Evolutionary conservation across 768 basidiomycete genomes (phyloP), one percentile per base, ranked within the genome.

Genomic region (Lactarius sanguifluus): DNA sequence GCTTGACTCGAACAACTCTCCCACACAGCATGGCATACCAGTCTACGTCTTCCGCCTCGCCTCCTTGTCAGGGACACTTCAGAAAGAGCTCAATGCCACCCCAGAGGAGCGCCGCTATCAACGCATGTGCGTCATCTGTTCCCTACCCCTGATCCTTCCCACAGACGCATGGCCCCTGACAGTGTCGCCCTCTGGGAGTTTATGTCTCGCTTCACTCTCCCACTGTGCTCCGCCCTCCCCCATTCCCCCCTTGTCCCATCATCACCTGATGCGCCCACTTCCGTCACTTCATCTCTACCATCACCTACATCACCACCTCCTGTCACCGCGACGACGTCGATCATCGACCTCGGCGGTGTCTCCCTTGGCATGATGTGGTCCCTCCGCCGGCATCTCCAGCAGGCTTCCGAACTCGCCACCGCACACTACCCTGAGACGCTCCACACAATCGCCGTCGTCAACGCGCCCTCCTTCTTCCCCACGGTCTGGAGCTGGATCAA

Each of bases 401-500:
- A 92, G 72, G 89, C 92, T 0, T 87, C 88, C 50, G 78, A 78
- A 23, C 81, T 94, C 50, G 90, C 89, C 0, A 90, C 89, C 0
- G 89, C 89, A 9, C 88, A 92, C 71, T 93, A 93, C 73, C 91
- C 92, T 1, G 92, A 94, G 75, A 91, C 90, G 0, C 78, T 92
- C 50, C 78, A 82, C 70, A 81, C 82, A 41, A 84, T 88, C 70
- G 86, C 81, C 13, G 76, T 94, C 62, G 86, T 94, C 62, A 93
- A 94, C 69, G 86, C 91, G 0, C 92, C 93, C 0, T 79, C 85
- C 0, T 94, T 92, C 80, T 94, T 94, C 75, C 84, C 88, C 3
- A 90, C 87, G 2, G 79, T 94, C 12, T 94, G 92, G 92, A 82
- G 81, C 38, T 94, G 92, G 92, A 81, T 94, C 73, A 91, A 90